These are phyloP conservation scores for Clarireedia hainanense DNA, from an alignment of 2,329 filamentous ascomycete species.

Conservation along the genomic window DNA sequence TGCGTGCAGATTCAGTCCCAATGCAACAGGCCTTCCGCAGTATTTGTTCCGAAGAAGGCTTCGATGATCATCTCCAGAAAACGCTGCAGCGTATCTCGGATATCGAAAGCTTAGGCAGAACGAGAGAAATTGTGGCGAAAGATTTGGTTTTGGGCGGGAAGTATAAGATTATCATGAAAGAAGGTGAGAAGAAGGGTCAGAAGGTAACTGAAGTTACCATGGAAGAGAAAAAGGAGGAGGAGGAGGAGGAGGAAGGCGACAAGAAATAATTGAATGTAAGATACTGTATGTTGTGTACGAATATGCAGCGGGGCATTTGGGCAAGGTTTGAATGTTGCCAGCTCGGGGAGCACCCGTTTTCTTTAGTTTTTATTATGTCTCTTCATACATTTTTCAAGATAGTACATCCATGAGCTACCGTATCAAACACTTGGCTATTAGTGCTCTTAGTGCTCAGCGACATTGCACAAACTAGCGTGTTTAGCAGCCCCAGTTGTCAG, in stretches of 20 bases:
- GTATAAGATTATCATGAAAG: slow-evolving; percentile 51
- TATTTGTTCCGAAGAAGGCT: slow-evolving; percentile 69
- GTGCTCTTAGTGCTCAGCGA: too few species aligned
- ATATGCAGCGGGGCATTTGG: too few species aligned
- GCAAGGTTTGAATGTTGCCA: too few species aligned
- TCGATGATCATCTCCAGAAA: slow-evolving; percentile 72
- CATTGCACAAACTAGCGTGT: too few species aligned
- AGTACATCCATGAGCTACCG: too few species aligned
- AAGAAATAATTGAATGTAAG: neutral
- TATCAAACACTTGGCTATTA: too few species aligned
- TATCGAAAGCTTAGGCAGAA: slow-evolving; percentile 88
- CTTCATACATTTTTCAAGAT: too few species aligned
- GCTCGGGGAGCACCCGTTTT: too few species aligned
- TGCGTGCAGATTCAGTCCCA: slow-evolving; percentile 87
- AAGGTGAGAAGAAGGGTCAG: slow-evolving; percentile 20
- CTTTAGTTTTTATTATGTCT: too few species aligned
- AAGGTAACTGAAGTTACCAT: slow-evolving; percentile 23
- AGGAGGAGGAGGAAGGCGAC: neutral
- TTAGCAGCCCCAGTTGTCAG: too few species aligned
- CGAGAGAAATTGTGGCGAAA: slow-evolving; percentile 92
- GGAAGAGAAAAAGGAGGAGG: slow-evolving; percentile 15
- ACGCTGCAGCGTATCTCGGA: slow-evolving; percentile 81
- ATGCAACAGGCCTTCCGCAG: slow-evolving; percentile 91
- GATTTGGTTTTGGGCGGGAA: slow-evolving; percentile 80
- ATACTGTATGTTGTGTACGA: too few species aligned